These are phyloP conservation scores for Yamadazyma aaseri DNA, from an alignment of 1,139 yeast species.

Conservation along the genomic window DNA sequence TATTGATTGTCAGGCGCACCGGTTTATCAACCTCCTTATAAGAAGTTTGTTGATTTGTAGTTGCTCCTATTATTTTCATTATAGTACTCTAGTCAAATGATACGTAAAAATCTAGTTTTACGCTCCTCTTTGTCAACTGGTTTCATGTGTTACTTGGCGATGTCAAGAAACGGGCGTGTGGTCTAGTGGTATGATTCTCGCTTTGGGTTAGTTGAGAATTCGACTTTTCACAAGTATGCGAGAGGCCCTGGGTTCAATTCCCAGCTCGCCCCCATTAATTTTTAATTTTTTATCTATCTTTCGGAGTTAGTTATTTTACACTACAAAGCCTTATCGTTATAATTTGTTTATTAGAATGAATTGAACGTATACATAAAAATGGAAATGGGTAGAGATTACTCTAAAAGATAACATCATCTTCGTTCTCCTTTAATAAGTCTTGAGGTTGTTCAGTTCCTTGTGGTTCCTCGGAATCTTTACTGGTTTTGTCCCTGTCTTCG, in stretches of 20 bases:
- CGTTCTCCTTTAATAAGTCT: conserved; percentile 1
- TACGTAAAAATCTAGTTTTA: too few relatives aligned
- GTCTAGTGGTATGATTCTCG: conserved; percentile 7
- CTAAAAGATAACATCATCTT: conserved; percentile 3
- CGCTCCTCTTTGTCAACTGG: too few relatives aligned
- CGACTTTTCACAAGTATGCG: conserved; percentile 2
- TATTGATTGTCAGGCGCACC: too few relatives aligned
- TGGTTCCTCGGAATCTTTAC: neutral
- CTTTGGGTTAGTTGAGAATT: conserved; percentile 3
- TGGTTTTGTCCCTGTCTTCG: conserved; percentile 15
- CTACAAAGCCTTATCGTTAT: neutral
- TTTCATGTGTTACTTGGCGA: too few relatives aligned
- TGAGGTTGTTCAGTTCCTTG: conserved; percentile 1
- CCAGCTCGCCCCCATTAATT: conserved; percentile 4
- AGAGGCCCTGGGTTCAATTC: conserved; percentile 8
- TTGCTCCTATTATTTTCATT: too few relatives aligned
- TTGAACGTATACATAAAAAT: neutral
- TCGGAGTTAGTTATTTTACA: neutral
- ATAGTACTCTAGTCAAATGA: too few relatives aligned
- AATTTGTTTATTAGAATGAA: conserved; percentile 1
- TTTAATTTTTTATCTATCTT: conserved; percentile 1
- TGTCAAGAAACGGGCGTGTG: conserved; percentile 3
- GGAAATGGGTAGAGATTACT: neutral
- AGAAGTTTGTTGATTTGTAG: too few relatives aligned
- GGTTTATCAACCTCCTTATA: too few relatives aligned